A percentile compares a stretch with the other conserved stretches of the same genome.
phyloP scores from a whole-genome alignment of 371 early-diverging fungal genomes.

The Dinochytrium kinnereticum region DNA sequence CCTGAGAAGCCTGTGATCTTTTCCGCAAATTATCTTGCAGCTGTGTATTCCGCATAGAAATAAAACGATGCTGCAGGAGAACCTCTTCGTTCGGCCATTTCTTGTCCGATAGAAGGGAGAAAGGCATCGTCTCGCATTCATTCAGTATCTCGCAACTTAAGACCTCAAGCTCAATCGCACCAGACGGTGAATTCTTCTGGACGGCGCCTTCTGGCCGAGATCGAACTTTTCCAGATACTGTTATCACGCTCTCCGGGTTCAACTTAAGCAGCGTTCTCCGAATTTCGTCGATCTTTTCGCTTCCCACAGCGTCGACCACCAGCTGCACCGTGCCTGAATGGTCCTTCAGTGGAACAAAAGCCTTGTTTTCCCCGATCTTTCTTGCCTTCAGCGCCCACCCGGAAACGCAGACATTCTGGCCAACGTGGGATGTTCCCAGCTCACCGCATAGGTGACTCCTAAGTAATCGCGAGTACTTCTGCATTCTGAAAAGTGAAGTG shows the following conservation, averaged over 20 bases:
- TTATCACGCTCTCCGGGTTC: slow-evolving; percentile 69
- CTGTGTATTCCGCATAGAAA: slow-evolving; percentile 79
- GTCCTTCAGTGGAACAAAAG: slow-evolving; percentile 75
- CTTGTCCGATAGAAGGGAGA: slow-evolving; percentile 36
- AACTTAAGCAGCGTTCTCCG: slow-evolving; percentile 54
- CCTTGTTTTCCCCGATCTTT: slow-evolving; percentile 50
- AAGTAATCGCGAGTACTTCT: neutral
- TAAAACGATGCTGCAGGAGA: slow-evolving; percentile 76
- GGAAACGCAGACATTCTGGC: slow-evolving; percentile 25
- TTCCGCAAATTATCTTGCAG: slow-evolving; percentile 77
- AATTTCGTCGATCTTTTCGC: slow-evolving; percentile 21
- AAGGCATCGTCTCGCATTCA: slow-evolving; percentile 74
- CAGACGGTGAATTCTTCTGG: slow-evolving; percentile 57
- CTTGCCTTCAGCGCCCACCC: slow-evolving; percentile 39
- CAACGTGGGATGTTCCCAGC: slow-evolving; percentile 12
- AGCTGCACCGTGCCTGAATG: slow-evolving; percentile 70
- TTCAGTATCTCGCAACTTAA: slow-evolving; percentile 70
- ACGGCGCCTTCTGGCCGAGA: slow-evolving; percentile 59
- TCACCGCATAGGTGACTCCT: slow-evolving; percentile 31
- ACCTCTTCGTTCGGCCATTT: slow-evolving; percentile 79
- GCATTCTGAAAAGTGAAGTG: too few relatives aligned
- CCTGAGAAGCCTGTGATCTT: slow-evolving; percentile 68
- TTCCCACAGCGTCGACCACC: slow-evolving; percentile 40
- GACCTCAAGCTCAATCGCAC: slow-evolving; percentile 76
- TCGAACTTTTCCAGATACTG: slow-evolving; percentile 66